Evolutionary conservation across 1,284 basidiomycete species (phyloP).

Genomic region (Ustilago loliicola): DNA sequence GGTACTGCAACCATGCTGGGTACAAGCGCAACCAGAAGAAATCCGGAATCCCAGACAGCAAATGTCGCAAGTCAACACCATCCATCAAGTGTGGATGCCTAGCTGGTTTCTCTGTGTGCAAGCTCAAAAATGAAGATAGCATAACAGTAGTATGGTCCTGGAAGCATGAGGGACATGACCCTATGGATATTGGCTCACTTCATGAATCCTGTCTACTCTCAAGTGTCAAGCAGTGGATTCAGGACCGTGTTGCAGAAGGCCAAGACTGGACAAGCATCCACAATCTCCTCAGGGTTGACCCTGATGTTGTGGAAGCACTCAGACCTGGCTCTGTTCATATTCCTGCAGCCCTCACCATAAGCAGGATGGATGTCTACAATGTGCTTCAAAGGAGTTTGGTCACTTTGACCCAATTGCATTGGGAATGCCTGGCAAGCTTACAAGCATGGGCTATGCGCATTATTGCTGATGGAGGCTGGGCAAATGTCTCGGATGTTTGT

Average conservation of each 20-base stretch:
- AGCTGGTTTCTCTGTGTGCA: background rate
- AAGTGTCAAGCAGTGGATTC: background rate
- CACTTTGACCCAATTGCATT: background rate
- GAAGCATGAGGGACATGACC: background rate
- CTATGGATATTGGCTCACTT: background rate
- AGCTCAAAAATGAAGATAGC: background rate
- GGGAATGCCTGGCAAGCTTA: background rate
- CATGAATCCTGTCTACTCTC: background rate
- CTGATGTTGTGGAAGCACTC: background rate
- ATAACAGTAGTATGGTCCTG: background rate
- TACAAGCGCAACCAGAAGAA: background rate
- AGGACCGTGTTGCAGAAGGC: background rate
- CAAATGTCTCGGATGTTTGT: background rate
- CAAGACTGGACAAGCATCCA: background rate
- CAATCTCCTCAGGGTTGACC: background rate
- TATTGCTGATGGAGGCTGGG: background rate
- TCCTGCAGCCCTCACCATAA: background rate
- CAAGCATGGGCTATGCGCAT: background rate
- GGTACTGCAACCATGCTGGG: background rate
- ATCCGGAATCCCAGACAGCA: background rate
- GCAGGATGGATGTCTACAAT: slow-evolving; percentile 2
- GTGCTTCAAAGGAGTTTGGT: background rate
- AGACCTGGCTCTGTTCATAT: background rate
- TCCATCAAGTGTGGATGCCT: background rate
- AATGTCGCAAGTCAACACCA: background rate